Evolutionary conservation across 2,329 filamentous ascomycete species (phyloP).

Genomic region (Aureobasidium uvarum): DNA sequence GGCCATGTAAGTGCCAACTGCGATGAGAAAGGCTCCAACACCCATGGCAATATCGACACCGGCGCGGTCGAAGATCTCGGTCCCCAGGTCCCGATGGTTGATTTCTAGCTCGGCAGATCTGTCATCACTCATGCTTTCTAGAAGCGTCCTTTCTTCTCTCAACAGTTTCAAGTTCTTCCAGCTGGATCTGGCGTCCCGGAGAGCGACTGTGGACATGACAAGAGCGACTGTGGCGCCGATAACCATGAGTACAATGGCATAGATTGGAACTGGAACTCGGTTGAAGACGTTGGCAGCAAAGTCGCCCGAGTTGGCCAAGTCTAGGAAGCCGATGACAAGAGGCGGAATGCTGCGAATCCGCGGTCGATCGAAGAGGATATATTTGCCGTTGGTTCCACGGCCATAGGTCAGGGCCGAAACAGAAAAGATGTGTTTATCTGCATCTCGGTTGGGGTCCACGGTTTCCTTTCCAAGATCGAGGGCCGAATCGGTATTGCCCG

Average conservation of each 20-base stretch:
- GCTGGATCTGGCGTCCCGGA: conserved; percentile 47
- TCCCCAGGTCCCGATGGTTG: conserved; percentile 51
- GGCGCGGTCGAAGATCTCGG: conserved; percentile 53
- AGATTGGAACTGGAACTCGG: conserved; percentile 49
- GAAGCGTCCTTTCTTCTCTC: conserved; percentile 42
- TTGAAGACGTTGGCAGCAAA: conserved; percentile 61
- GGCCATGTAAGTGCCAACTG: conserved; percentile 54
- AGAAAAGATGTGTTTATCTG: background rate
- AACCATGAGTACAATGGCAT: conserved; percentile 54
- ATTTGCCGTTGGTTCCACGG: background rate
- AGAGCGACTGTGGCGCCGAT: conserved; percentile 52
- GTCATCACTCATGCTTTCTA: conserved; percentile 33
- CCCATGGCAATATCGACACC: conserved; percentile 55
- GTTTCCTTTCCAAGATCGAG: background rate
- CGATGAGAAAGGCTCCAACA: conserved; percentile 51
- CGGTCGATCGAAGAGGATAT: background rate
- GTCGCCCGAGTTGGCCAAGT: conserved; percentile 56
- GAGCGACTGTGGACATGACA: conserved; percentile 47
- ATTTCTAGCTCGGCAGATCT: conserved; percentile 44
- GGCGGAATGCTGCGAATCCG: conserved; percentile 63
- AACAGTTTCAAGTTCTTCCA: conserved; percentile 51
- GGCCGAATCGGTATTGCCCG: background rate
- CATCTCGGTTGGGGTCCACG: background rate
- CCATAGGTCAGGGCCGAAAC: background rate
- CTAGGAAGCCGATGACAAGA: conserved; percentile 52